These are phyloP conservation scores for Cyathus striatus DNA, from an alignment of 768 basidiomycete species.

Conservation along the genomic window DNA sequence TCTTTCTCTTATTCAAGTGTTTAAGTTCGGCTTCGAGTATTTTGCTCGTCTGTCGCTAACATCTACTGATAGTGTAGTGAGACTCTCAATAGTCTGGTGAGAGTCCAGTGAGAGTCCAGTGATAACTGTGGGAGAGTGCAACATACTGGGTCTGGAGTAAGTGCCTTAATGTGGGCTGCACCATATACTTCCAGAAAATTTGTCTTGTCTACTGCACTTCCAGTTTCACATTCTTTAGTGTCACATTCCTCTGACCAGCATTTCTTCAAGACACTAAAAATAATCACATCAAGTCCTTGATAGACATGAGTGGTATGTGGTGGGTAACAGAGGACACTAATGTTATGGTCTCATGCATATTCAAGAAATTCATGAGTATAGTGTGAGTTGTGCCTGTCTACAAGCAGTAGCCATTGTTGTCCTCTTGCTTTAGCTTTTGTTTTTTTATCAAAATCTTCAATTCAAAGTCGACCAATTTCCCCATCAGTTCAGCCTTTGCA, in stretches of 20 bases:
- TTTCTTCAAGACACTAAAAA: neutral
- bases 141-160: too few relatives aligned
- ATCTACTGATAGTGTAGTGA: too few relatives aligned
- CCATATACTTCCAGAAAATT: neutral
- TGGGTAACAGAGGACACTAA: slow-evolving; percentile 23
- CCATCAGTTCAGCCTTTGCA: slow-evolving; percentile 29
- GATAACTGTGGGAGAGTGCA: too few relatives aligned
- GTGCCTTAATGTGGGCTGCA: neutral
- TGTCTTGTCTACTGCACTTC: neutral
- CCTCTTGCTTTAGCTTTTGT: neutral
- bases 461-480: slow-evolving; percentile 29
- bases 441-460: slow-evolving; percentile 24
- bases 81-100: too few relatives aligned
- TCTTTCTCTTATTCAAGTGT: too few relatives aligned
- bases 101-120: too few relatives aligned
- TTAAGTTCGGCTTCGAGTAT: too few relatives aligned
- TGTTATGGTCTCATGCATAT: slow-evolving; percentile 19
- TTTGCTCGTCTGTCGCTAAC: too few relatives aligned
- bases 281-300: neutral
- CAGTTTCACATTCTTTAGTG: neutral
- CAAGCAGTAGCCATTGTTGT: slow-evolving; percentile 19
- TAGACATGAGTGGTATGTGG: too few relatives aligned
- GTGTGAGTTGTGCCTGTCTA: slow-evolving; percentile 29
- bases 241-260: neutral
- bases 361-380: slow-evolving; percentile 21